Conservation (phyloP, 139 green algal species). For the Chlamydomonas eustigma region DNA sequence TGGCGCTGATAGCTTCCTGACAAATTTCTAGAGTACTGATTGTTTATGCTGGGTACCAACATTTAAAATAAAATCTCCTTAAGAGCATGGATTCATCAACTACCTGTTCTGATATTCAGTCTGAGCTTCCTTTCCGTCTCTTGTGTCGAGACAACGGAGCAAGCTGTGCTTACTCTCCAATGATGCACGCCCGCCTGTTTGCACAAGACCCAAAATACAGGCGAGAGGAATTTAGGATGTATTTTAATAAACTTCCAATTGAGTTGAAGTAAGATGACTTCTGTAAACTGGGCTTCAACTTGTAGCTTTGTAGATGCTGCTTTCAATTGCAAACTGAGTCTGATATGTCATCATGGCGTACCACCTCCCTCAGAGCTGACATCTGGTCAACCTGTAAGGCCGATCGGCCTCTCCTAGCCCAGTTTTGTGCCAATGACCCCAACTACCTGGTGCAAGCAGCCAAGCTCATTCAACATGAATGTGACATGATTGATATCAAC, state of each 20-base stretch:
- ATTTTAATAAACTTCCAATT: background rate
- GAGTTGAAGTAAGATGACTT: background rate
- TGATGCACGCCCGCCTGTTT: slow-evolving; percentile 93
- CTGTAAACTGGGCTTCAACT: background rate
- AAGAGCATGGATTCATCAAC: background rate
- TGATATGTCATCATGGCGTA: background rate
- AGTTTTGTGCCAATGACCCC: slow-evolving; percentile 98
- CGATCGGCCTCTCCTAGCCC: slow-evolving; percentile 88
- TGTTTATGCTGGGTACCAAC: background rate
- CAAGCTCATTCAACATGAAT: slow-evolving; percentile 50
- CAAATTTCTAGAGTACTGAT: background rate
- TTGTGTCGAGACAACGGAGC: slow-evolving; percentile 86
- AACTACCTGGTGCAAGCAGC: slow-evolving; percentile 44
- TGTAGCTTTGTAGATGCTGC: background rate
- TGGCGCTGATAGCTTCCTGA: background rate
- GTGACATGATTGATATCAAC: slow-evolving; percentile 95
- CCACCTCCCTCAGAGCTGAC: background rate
- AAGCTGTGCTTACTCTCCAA: slow-evolving; percentile 92
- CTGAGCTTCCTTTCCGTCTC: slow-evolving; percentile 91
- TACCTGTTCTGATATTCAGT: slow-evolving; percentile 45
- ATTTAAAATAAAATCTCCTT: background rate
- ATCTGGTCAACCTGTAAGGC: background rate
- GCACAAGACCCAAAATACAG: slow-evolving; percentile 73
- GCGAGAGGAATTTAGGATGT: background rate
- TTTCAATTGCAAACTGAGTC: background rate